phyloP scores from a whole-genome alignment of 139 green algal species.

The Ettlia oleoabundans region DNA sequence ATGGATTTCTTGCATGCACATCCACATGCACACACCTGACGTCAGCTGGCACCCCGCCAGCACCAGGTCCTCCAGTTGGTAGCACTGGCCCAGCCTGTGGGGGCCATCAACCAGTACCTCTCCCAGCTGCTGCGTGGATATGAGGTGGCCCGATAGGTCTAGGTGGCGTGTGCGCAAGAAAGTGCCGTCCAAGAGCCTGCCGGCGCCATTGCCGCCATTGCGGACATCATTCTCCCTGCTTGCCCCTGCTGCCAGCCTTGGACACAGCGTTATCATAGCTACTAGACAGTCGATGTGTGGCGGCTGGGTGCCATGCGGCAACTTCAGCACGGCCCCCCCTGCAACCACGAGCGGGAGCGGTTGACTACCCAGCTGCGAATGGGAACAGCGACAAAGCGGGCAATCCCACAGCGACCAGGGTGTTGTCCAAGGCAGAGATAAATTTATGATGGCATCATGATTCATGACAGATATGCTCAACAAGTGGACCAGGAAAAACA shows the following conservation, averaged over 20 bases:
- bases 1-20: too few species aligned
- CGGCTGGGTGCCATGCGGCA: not conserved
- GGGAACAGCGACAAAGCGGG: too few species aligned
- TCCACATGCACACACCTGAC: conserved; percentile 12
- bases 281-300: not conserved
- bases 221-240: not conserved
- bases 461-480: too few species aligned
- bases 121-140: not conserved
- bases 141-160: not conserved
- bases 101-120: conserved; percentile 12
- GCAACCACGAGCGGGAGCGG: not conserved
- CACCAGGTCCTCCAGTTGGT: not conserved
- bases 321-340: conserved; percentile 6
- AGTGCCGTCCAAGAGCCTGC: not conserved
- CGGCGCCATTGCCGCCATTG: too few species aligned
- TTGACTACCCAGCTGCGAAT: too few species aligned
- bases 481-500: too few species aligned
- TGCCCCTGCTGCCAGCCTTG: not conserved
- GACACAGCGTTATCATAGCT: not conserved
- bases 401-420: too few species aligned
- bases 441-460: too few species aligned
- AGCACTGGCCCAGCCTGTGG: not conserved
- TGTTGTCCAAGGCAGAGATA: too few species aligned
- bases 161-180: conserved; percentile 17
- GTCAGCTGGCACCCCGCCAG: conserved; percentile 14